Evolutionary conservation across 1,139 yeast genomes (phyloP), one percentile per base, ranked within the genome.

Genomic region (Blastobotrys persicus): DNA sequence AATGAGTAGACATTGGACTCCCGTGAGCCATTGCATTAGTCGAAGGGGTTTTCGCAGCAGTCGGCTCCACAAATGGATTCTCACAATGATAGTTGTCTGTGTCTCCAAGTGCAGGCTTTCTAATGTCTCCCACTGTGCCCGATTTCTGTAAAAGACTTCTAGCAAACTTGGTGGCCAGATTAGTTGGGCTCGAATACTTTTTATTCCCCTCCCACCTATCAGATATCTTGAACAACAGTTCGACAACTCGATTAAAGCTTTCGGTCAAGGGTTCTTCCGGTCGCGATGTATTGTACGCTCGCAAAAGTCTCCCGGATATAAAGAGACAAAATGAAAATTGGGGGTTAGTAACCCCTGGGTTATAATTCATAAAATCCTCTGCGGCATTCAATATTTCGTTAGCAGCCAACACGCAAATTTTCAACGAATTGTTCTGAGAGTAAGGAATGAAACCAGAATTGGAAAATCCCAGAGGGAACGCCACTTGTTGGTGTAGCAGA

Each of bases 401-500:
- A 4, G 61, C 57, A 9, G 61, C 62, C 5, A 50, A 32, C 7
- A 53, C 38, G 42, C 59, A 56, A 5, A 55, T 56, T 28, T 51
- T 47, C 23, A 56, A 37, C 11, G 52, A 23, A 42, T 48, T 28
- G 45, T 32, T 23, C 45, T 43, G 38, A 43, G 54, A 34, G 42
- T 37, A 23, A 40, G 47, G 26, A 38, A 34, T 40, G 5, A 45
- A 44, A 12, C 50, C 54, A 1, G 56, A 42, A 14, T 46, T 19
- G 19, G 45, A 31, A 23, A 41, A 42, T 14, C 41, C 49, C 42
- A 54, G 42, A 11, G 56, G 52, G 46, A 56, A 54, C 23, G 61
- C 62, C 3, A 59, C 49, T 45, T 57, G 51, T 39, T 60, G 64
- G 42, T 60, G 64, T 4, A 60, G 53, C 14, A 60, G 50, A 14